phyloP scores from a whole-genome alignment of 306 rosid genomes.

The Pterocarpus macrocarpus region DNA sequence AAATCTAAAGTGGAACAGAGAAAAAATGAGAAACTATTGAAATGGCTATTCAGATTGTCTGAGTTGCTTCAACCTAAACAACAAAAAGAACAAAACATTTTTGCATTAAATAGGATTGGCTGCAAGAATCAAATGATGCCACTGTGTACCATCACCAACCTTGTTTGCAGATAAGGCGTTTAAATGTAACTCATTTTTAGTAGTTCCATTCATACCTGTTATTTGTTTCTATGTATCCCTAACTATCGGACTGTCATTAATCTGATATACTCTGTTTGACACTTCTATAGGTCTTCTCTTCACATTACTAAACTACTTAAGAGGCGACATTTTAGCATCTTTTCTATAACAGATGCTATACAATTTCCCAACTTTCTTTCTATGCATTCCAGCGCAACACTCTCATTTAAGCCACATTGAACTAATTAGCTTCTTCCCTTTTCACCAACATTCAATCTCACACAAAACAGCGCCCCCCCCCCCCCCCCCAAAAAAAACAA shows the following conservation, averaged over 20 bases:
- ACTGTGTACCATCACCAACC: neutral
- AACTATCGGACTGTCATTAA: too few species aligned
- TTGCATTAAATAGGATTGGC: neutral
- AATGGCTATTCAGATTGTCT: neutral
- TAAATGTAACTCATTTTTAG: too few species aligned
- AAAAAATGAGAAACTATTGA: neutral
- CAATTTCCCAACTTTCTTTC: neutral
- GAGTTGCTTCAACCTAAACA: neutral
- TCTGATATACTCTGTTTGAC: too few species aligned
- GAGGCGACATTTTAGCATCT: neutral
- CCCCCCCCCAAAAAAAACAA: too few species aligned
- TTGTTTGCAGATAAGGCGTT: neutral
- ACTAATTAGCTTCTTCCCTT: neutral
- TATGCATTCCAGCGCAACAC: neutral
- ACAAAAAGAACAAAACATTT: neutral
- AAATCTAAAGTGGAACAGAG: slow-evolving; percentile 33
- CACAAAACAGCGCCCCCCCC: too few species aligned
- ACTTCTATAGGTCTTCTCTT: neutral
- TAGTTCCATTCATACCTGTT: neutral
- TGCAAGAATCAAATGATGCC: neutral
- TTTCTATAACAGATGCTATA: too few species aligned
- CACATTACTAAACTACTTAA: neutral
- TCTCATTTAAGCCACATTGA: neutral
- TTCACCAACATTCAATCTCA: neutral
- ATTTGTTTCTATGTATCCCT: too few species aligned